These are phyloP conservation scores for Colletotrichum somersetense DNA, from an alignment of 2,329 filamentous ascomycete species.

Conservation along the genomic window DNA sequence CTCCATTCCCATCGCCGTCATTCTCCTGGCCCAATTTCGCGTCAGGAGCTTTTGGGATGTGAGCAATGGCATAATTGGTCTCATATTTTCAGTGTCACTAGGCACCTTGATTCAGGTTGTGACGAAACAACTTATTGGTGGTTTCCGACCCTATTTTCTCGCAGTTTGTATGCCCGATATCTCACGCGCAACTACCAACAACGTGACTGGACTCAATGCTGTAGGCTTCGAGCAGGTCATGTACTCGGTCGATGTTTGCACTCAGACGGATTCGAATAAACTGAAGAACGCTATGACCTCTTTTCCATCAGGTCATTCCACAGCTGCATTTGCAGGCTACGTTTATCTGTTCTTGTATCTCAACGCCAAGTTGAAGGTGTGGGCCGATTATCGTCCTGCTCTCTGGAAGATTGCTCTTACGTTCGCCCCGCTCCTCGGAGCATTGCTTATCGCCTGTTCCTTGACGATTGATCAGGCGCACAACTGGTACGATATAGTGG, in stretches of 20 bases:
- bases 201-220: slow-evolving; percentile 55
- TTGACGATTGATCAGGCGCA: slow-evolving; percentile 76
- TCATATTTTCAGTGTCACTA: slow-evolving; percentile 69
- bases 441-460: slow-evolving; percentile 69
- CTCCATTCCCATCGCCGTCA: slow-evolving; percentile 68
- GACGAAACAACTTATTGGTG: slow-evolving; percentile 75
- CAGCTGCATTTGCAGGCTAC: slow-evolving; percentile 73
- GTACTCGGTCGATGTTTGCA: slow-evolving; percentile 74
- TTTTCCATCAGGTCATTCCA: slow-evolving; percentile 77
- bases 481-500: slow-evolving; percentile 78
- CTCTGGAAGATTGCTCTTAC: slow-evolving; percentile 75
- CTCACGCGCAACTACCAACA: slow-evolving; percentile 56
- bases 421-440: slow-evolving; percentile 71
- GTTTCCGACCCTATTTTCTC: slow-evolving; percentile 73
- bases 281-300: slow-evolving; percentile 73
- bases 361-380: slow-evolving; percentile 80
- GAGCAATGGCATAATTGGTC: slow-evolving; percentile 73
- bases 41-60: slow-evolving; percentile 69
- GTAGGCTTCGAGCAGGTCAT: slow-evolving; percentile 70
- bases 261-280: slow-evolving; percentile 61
- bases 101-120: slow-evolving; percentile 75
- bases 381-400: slow-evolving; percentile 73
- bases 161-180: slow-evolving; percentile 72
- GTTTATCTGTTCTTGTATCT: slow-evolving; percentile 76
- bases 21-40: slow-evolving; percentile 69